phyloP scores from a whole-genome alignment of 805 yeast species.

The Barnettozyma sp. region DNA sequence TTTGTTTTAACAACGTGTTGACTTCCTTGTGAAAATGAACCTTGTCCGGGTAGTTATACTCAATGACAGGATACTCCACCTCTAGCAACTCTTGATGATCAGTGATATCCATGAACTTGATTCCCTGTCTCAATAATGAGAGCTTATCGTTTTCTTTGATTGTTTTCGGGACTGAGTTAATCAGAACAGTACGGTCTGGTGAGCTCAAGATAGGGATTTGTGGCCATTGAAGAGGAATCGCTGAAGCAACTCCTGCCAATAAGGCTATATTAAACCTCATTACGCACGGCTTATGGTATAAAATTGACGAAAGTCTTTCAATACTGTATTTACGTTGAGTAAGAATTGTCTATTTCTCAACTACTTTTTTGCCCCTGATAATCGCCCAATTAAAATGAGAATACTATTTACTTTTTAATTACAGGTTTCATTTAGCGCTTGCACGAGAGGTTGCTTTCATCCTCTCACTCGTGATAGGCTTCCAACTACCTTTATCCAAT shows the following conservation, averaged over 20 bases:
- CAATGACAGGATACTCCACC: constrained; percentile 22
- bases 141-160: constrained; percentile 39
- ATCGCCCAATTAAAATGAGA: too few relatives aligned
- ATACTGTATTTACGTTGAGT: too few relatives aligned
- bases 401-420: too few relatives aligned
- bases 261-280: constrained; percentile 1
- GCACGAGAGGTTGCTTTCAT: too few relatives aligned
- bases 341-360: too few relatives aligned
- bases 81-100: constrained; percentile 26
- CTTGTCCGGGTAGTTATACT: constrained; percentile 44
- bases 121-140: constrained; percentile 39
- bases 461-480: too few relatives aligned
- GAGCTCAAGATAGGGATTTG: not conserved
- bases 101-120: constrained; percentile 61
- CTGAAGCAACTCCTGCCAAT: not conserved
- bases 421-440: too few relatives aligned
- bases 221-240: constrained; percentile 1
- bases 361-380: too few relatives aligned
- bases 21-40: constrained; percentile 35
- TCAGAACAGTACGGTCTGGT: constrained; percentile 13
- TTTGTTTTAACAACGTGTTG: constrained; percentile 32
- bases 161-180: constrained; percentile 17
- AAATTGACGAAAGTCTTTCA: too few relatives aligned
- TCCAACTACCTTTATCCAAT: not conserved
- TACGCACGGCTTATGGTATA: too few relatives aligned